A percentile compares a stretch with the other conserved stretches of the same genome.
Conservation (phyloP, 2,329 filamentous ascomycete genomes). For the Aureobasidium sp. region DNA sequence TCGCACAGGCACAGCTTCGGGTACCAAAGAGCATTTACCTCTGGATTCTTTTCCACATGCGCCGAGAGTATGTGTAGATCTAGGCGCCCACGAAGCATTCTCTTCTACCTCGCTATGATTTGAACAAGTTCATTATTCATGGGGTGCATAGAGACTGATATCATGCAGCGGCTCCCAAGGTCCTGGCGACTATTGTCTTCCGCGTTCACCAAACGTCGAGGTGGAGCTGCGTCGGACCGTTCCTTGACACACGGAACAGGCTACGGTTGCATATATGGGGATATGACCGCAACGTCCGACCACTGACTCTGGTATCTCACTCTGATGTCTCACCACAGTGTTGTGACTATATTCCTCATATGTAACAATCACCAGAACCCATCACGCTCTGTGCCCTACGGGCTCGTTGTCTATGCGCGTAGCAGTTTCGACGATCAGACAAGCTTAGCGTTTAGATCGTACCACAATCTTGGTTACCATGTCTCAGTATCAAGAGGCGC, state of each 20-base stretch:
- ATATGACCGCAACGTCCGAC: not conserved
- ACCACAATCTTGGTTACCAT: not conserved
- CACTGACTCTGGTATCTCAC: not conserved
- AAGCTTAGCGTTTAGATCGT: not conserved
- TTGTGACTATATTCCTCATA: not conserved
- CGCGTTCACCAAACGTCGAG: not conserved
- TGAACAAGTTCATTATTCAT: not conserved
- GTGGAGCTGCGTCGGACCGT: not conserved
- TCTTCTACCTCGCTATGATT: not conserved
- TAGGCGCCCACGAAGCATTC: not conserved
- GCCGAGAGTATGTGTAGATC: not conserved
- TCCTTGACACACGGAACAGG: not conserved
- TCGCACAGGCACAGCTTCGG: not conserved
- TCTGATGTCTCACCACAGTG: not conserved
- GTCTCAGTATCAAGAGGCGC: not conserved
- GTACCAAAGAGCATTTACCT: not conserved
- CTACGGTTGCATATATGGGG: not conserved
- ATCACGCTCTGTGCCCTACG: not conserved
- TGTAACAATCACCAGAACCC: not conserved
- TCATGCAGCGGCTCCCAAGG: not conserved
- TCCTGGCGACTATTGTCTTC: not conserved
- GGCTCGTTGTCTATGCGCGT: not conserved
- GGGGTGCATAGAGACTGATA: not conserved
- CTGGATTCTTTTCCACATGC: not conserved
- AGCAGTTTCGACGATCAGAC: not conserved